These are phyloP conservation scores for Fusarium humuli DNA, from an alignment of 2,329 filamentous ascomycete species.

Conservation along the genomic window DNA sequence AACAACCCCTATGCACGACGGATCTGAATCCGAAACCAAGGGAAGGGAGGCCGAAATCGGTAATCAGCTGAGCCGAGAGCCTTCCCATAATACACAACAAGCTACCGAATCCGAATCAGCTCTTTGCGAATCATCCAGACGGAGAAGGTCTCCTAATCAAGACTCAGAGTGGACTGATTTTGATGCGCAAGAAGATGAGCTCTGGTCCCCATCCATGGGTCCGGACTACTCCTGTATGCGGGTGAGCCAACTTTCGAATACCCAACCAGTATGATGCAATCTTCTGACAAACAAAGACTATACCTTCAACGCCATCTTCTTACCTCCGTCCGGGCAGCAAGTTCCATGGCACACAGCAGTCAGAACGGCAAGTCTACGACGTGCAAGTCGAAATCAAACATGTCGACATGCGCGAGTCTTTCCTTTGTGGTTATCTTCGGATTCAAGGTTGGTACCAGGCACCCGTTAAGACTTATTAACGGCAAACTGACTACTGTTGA, in stretches of 20 bases:
- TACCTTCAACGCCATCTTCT: conserved; percentile 84
- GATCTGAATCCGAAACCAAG: conserved; percentile 53
- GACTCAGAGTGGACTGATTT: conserved; percentile 43
- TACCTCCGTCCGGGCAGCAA: conserved; percentile 88
- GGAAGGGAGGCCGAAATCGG: conserved; percentile 44
- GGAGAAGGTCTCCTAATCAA: conserved; percentile 30
- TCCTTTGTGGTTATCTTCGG: conserved; percentile 91
- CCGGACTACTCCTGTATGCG: conserved; percentile 53
- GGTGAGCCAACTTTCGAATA: conserved; percentile 45
- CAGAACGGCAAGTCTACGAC: conserved; percentile 91
- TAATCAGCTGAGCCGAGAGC: conserved; percentile 40
- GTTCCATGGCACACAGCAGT: conserved; percentile 92
- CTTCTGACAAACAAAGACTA: conserved; percentile 62
- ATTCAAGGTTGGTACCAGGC: conserved; percentile 81
- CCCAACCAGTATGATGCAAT: conserved; percentile 5
- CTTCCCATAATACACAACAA: conserved; percentile 36
- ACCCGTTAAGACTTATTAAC: not conserved
- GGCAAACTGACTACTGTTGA: conserved; percentile 31
- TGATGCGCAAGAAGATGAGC: conserved; percentile 47
- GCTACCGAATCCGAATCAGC: conserved; percentile 35
- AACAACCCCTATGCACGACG: conserved; percentile 51
- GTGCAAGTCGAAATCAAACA: conserved; percentile 98
- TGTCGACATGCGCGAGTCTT: conserved; percentile 93
- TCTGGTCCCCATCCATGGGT: conserved; percentile 53
- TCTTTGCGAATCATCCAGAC: conserved; percentile 24